Percentiles rank a stretch among this genome's conserved stretches.
These are phyloP conservation scores for Haberlea rhodopensis DNA, from an alignment of 257 asterid species.

Conservation along the genomic window DNA sequence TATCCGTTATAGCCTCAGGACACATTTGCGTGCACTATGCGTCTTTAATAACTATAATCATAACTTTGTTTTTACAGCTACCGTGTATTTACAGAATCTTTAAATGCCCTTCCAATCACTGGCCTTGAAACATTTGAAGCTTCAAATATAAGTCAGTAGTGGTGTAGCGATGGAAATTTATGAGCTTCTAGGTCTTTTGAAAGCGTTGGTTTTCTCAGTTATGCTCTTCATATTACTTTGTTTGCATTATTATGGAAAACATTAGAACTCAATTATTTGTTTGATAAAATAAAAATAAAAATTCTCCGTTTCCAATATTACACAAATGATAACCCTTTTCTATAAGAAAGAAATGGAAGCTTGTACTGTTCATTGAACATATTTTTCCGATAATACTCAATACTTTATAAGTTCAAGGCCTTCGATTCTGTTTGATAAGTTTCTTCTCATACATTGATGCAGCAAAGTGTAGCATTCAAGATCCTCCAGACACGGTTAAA, in stretches of 20 bases:
- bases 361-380: constrained; percentile 4
- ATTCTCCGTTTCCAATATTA: background rate
- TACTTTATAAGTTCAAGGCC: background rate
- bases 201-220: too few species aligned
- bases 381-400: constrained; percentile 1
- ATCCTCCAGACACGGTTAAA: constrained; percentile 81
- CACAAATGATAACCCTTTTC: background rate
- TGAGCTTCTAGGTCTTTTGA: too few species aligned
- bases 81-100: background rate
- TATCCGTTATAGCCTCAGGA: too few species aligned
- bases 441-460: constrained; percentile 36
- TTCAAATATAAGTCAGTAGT: background rate
- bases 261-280: background rate
- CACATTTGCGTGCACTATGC: too few species aligned
- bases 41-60: too few species aligned
- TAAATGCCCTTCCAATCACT: background rate
- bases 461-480: constrained; percentile 98
- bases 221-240: too few species aligned
- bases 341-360: background rate
- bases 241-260: too few species aligned
- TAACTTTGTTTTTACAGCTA: too few species aligned
- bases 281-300: too few species aligned
- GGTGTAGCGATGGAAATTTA: background rate
- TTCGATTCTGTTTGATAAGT: constrained; percentile 17
- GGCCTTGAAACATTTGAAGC: background rate